These are phyloP conservation scores for Podaxis carcinomalis DNA, from an alignment of 768 basidiomycete genomes.

Conservation along the genomic window DNA sequence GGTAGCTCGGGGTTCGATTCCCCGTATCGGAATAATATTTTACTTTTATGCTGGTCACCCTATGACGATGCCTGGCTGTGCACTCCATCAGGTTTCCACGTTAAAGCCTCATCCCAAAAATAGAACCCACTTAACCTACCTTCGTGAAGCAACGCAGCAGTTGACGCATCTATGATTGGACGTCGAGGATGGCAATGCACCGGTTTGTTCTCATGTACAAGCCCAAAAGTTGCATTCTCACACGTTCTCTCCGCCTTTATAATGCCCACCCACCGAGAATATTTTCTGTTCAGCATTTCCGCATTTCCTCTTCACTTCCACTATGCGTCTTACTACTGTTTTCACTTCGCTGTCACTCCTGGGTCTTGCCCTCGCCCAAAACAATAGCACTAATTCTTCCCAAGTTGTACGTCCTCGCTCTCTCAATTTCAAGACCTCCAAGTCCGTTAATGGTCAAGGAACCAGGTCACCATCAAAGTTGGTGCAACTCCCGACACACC, in stretches of 20 bases:
- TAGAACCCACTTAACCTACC: not conserved
- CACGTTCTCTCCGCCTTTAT: slow-evolving; percentile 1
- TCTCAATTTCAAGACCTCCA: not conserved
- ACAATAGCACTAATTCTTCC: not conserved
- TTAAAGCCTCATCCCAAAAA: not conserved
- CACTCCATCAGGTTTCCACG: not conserved
- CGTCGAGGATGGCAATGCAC: not conserved
- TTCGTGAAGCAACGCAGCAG: not conserved
- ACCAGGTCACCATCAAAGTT: slow-evolving; percentile 30
- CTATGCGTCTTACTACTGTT: slow-evolving; percentile 3
- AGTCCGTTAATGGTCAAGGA: not conserved
- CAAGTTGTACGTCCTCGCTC: not conserved
- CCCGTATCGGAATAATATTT: slow-evolving; percentile 21
- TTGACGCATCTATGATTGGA: not conserved
- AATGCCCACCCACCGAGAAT: not conserved
- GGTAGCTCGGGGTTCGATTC: slow-evolving; percentile 32
- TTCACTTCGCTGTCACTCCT: not conserved
- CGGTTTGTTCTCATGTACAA: not conserved
- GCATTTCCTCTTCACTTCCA: not conserved
- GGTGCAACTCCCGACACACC: slow-evolving; percentile 23
- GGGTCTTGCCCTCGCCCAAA: slow-evolving; percentile 9
- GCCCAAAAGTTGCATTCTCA: not conserved
- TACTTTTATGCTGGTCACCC: not conserved
- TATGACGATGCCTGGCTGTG: not conserved
- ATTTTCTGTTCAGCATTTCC: not conserved